Evolutionary conservation across 495 filamentous ascomycete genomes (phyloP), one percentile per base, ranked within the genome.

Genomic region (Tirmania nivea): DNA sequence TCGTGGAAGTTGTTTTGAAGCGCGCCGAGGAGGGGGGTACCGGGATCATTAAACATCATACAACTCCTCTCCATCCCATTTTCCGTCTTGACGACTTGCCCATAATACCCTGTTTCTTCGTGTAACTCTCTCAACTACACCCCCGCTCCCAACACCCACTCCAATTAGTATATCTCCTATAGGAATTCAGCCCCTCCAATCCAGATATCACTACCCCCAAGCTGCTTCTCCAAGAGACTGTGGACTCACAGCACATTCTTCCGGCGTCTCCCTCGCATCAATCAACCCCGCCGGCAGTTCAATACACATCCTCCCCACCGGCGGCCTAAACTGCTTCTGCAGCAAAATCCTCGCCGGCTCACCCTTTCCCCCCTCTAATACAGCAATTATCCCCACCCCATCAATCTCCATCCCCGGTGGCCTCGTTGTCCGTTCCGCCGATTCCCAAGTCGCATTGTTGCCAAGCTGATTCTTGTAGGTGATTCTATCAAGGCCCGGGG

Each of bases 51-150:
- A 54, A 81, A 92, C 84, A 92, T 89, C 17, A 92, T 67, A 34
- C 80, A 77, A 54, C 80, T 84, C 9, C 75, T 75, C 63, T 81
- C 73, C 45, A 74, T 67, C 3, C 50, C 54, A 65, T 63, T 54
- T 54, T 59, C 53, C 6, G 52, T 56, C 25, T 48, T 49, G 19
- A 55, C 61, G 1, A 75, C 78, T 35, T 77, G 71, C 16, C 82
- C 87, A 34, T 85, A 75, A 64, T 90, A 95, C 6, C 90, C 90
- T 0, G 90, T 94, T 68, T 97, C 90, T 67, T 97, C 90, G 58
- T 78, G 86, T 55, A 97, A 71, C 63, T 95, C 88, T n/a, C 88
- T 72, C 25, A 31, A 31, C 25, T 31, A 31, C 25, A 5, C n/a
- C n/a, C n/a, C n/a, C n/a, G n/a, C n/a, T n/a, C n/a, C n/a, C n/a